Evolutionary conservation across 176 grass and related monocot genomes (phyloP).

Genomic region (Zea mays): Zm-B73-REFERENCE-NAM-5.0 NC_050100.1:210103501-210104000

Average conservation of each 20-base stretch:
- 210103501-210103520: constrained; percentile 7
- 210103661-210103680: constrained; percentile 29
- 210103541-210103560: constrained; percentile 46
- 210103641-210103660: constrained; percentile 34
- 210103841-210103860: neutral
- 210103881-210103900: neutral
- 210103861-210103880: neutral
- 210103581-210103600: constrained; percentile 31
- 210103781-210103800: neutral
- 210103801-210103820: neutral
- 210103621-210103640: constrained; percentile 43
- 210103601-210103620: constrained; percentile 51
- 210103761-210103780: constrained; percentile 27
- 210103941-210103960: neutral
- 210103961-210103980: neutral
- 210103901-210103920: neutral
- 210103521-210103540: constrained; percentile 7
- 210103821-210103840: neutral
- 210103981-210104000: neutral
- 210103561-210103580: constrained; percentile 25
- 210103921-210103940: neutral
- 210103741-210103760: constrained; percentile 2
- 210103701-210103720: constrained; percentile 38
- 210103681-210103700: constrained; percentile 24
- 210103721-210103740: constrained; percentile 36